A percentile compares a stretch with the other conserved stretches of the same genome.
phyloP scores from a whole-genome alignment of 139 green algal genomes.

The Chlorella sp. region DNA sequence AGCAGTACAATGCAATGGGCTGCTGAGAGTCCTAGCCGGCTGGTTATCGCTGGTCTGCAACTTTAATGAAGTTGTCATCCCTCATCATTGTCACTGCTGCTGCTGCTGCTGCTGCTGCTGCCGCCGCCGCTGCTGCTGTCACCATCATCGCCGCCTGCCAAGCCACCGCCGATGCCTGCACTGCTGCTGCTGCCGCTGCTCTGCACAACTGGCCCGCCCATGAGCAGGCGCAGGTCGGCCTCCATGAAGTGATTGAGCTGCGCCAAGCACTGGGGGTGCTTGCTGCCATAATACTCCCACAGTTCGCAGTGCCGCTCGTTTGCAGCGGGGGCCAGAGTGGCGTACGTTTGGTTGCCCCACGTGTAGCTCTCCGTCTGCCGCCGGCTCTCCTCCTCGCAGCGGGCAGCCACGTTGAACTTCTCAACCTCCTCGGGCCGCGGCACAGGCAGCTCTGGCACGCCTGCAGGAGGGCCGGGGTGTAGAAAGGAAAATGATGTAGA shows the following conservation, averaged over 20 bases:
- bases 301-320: neutral
- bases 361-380: neutral
- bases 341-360: neutral
- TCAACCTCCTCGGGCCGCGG: neutral
- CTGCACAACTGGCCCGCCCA: neutral
- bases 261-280: neutral
- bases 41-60: too few species aligned
- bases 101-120: too few species aligned
- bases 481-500: too few species aligned
- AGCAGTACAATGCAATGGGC: too few species aligned
- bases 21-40: too few species aligned
- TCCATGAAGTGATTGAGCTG: neutral
- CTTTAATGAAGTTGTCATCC: too few species aligned
- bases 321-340: neutral
- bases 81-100: too few species aligned
- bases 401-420: neutral
- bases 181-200: neutral
- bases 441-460: neutral
- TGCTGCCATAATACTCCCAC: neutral
- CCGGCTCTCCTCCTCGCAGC: neutral
- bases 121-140: too few species aligned
- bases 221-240: constrained; percentile 2
- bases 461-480: too few species aligned
- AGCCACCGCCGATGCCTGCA: too few species aligned
- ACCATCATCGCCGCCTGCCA: too few species aligned